Evolutionary conservation across 2,329 filamentous ascomycete genomes (phyloP).

Genomic region (Alternaria gansuensis): DNA sequence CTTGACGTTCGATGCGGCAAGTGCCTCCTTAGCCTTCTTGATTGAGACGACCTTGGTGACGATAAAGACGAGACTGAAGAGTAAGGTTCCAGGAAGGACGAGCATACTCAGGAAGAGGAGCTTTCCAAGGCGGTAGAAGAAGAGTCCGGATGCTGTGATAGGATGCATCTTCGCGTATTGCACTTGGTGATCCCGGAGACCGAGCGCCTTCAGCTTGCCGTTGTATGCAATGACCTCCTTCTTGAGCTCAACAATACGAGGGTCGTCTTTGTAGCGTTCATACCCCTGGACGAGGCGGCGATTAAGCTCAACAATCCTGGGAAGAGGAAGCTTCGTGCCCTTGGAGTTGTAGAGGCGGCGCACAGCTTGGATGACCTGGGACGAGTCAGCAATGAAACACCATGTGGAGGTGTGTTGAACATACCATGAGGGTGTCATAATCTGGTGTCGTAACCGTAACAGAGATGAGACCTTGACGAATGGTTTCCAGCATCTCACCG

Average conservation of each 20-base stretch:
- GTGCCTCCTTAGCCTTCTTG: conserved; percentile 51
- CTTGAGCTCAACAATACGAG: conserved; percentile 78
- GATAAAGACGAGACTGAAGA: conserved; percentile 71
- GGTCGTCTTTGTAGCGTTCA: conserved; percentile 89
- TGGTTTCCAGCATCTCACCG: conserved; percentile 81
- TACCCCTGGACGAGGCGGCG: conserved; percentile 90
- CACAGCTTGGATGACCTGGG: conserved; percentile 85
- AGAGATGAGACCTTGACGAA: conserved; percentile 83
- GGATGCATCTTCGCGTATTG: conserved; percentile 87
- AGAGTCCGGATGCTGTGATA: conserved; percentile 75
- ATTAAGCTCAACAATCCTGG: conserved; percentile 93
- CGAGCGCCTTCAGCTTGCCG: conserved; percentile 81
- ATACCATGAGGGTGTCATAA: conserved; percentile 91
- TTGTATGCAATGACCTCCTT: conserved; percentile 86
- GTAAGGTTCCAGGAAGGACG: conserved; percentile 83
- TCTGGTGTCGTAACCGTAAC: conserved; percentile 93
- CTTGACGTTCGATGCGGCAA: conserved; percentile 54
- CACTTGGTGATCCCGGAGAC: conserved; percentile 92
- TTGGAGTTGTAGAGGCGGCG: conserved; percentile 92
- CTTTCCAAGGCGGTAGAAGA: conserved; percentile 83
- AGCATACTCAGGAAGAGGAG: conserved; percentile 78
- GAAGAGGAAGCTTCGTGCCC: conserved; percentile 89
- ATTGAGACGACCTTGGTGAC: conserved; percentile 50
- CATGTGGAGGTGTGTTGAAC: not conserved
- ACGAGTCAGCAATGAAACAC: conserved; percentile 40